Conservation (phyloP, 371 early-diverging fungal species). For the Paraphysoderma sedebokerense region DNA sequence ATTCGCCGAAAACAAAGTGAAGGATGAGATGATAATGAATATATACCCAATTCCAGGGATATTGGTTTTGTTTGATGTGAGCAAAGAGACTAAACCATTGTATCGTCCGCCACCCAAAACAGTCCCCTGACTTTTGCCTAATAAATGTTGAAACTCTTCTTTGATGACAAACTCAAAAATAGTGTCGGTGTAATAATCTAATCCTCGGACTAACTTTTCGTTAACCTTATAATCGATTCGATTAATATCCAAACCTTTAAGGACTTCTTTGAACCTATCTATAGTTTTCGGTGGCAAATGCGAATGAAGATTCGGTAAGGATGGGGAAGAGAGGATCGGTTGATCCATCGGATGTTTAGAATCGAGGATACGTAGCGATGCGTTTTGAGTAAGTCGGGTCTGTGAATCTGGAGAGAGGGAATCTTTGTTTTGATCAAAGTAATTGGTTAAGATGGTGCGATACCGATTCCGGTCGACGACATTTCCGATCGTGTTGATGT, state of each 20-base stretch:
- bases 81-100: constrained; percentile 27
- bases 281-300: constrained; percentile 12
- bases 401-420: constrained; percentile 20
- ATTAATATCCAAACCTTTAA: constrained; percentile 12
- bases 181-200: constrained; percentile 46
- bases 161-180: constrained; percentile 32
- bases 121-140: constrained; percentile 36
- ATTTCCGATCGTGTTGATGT: constrained; percentile 37
- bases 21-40: not conserved
- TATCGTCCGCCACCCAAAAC: constrained; percentile 48
- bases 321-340: constrained; percentile 15
- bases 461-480: constrained; percentile 20
- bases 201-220: constrained; percentile 31
- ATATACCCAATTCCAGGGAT: constrained; percentile 25
- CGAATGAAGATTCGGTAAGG: constrained; percentile 16
- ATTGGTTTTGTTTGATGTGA: constrained; percentile 21
- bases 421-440: constrained; percentile 11
- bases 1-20: not conserved
- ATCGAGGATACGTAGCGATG: constrained; percentile 39
- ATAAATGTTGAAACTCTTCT: too few species aligned
- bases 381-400: constrained; percentile 25
- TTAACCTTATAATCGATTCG: constrained; percentile 27
- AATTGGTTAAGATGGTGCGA: constrained; percentile 15
- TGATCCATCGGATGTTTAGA: constrained; percentile 32
- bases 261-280: constrained; percentile 21